phyloP scores from a whole-genome alignment of 345 rosid species.

The Euphorbia pulcherrima region DNA sequence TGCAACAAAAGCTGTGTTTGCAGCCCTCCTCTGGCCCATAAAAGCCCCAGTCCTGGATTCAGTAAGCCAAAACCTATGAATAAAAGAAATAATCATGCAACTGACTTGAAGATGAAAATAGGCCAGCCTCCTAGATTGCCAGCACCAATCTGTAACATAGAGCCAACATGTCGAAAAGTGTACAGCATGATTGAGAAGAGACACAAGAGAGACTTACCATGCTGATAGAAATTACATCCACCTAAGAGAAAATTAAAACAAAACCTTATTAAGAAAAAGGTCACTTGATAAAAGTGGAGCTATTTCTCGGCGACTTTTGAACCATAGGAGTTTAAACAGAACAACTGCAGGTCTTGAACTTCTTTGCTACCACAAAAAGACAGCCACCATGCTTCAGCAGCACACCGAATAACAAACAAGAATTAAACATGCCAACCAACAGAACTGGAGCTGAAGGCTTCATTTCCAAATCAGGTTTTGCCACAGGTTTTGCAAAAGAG shows the following conservation, averaged over 20 bases:
- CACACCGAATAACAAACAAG: background rate
- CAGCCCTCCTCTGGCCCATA: conserved; percentile 38
- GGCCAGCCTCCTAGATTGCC: conserved; percentile 10
- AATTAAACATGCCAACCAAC: conserved; percentile 10
- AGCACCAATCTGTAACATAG: background rate
- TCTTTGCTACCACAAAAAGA: conserved; percentile 11
- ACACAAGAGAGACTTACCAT: conserved; percentile 37
- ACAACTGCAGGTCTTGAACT: conserved; percentile 21
- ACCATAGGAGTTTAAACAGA: conserved; percentile 11
- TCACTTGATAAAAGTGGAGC: conserved; percentile 15
- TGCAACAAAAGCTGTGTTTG: conserved; percentile 32
- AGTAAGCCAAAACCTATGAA: conserved; percentile 11
- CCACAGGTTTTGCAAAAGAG: background rate
- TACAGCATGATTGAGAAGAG: conserved; percentile 7
- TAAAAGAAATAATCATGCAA: conserved; percentile 6
- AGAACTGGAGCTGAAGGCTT: conserved; percentile 8
- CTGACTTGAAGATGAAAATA: conserved; percentile 5
- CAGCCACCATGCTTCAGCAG: conserved; percentile 15
- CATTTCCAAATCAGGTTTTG: conserved; percentile 13
- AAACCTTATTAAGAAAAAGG: too few relatives aligned
- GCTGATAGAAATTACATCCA: conserved; percentile 24
- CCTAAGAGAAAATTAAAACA: too few relatives aligned
- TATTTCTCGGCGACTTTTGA: conserved; percentile 7
- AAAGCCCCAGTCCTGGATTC: conserved; percentile 52
- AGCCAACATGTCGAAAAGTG: background rate